Base-by-base conservation (phyloP, 2,329 filamentous ascomycete species). In the Colletotrichum lupini region DNA sequence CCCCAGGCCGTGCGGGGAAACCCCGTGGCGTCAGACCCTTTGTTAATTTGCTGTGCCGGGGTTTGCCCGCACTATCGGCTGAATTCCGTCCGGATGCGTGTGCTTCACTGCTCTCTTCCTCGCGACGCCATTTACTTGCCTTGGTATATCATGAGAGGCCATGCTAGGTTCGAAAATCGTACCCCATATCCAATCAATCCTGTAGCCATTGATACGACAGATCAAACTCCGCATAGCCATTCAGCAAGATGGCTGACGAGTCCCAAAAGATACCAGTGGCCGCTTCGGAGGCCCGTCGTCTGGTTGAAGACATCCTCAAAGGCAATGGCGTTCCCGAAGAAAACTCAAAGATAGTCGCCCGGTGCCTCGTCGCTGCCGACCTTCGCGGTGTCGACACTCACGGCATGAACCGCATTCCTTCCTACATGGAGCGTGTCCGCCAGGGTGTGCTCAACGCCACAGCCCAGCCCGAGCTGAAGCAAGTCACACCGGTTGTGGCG, bases 311-410 rank as follows among this genome's bases (percentile, higher is more conserved):
- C 5, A 82, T 94, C 14, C 87, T 94, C 37, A 77, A 82, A 70
- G 91, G 85, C 30, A 91, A 94, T 77, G 89, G 89, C 2, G 91
- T 94, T 0, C 82, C 91, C 0, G 68, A 81, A 0, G 80, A 85
- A 3, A 89, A 93, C 75, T 92, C 94, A 19, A 75, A 82, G 4
- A 90, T 91, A 46, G 83, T 95, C 14, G 91, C 93, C n/a, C 83
- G 84, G 74, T 93, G 91, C 74, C 89, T 96, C 1, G 87, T 95
- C 1, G 89, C 90, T 46, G 94, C 94, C 14, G 94, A 96, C 77
- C 88, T 96, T 1, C 91, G 94, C 53, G 94, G 93, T 62, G 91
- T 95, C 30, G 94, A 96, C 79, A 94, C 93, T 0, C 94, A 96
- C 80, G 94, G 84, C 73, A 90, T 93, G 80, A 94, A 94, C 80